Evolutionary conservation across 129 eudicot genomes (phyloP), one percentile per base, ranked within the genome.

Genomic region (Erigeron canadensis): DNA sequence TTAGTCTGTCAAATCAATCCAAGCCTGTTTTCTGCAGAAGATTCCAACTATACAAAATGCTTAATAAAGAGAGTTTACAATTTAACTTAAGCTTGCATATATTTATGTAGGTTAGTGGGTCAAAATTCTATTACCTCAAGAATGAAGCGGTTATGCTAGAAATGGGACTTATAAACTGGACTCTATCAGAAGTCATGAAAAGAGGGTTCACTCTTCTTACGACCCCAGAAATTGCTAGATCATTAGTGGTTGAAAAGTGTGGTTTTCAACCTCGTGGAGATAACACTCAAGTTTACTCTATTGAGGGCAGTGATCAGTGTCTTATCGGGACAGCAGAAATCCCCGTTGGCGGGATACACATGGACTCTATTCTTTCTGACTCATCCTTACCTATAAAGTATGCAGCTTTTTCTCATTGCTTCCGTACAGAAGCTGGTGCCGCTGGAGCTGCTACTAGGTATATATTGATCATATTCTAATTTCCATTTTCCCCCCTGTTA

Each of bases 361-460:
- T 94, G 98, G 98, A 94, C 73, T 94, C 98, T 60, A 94, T 94
- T 74, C 84, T 94, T 73, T 39, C 90, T 2, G 89, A 87, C 53
- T 85, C 96, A 12, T 76, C 83, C 6, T 82, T 94, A 68, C 98
- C 98, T 63, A 59, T 89, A 69, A 89, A 89, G 67, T 94, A 94
- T 69, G 98, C 81, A 10, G 98, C 98, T 16, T 84, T 85, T 81
- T 94, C 98, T 45, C 98, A 94, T 81, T 94, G 96, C 80, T 94
- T 94, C 51, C 92, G 97, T 40, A 94, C 98, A 0, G 98, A 94
- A 77, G 98, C 98, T 78, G 98, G 98, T 69, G 97, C 97, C 58
- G 97, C 96, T 50, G 98, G 98, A 46, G 70, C 93, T 58, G 93
- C 98, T 44, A 87, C 97, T 28, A 89, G 97, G 98, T 94, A 75